phyloP scores from a whole-genome alignment of 805 yeast species.

The Suhomyces xylopsoci region DNA sequence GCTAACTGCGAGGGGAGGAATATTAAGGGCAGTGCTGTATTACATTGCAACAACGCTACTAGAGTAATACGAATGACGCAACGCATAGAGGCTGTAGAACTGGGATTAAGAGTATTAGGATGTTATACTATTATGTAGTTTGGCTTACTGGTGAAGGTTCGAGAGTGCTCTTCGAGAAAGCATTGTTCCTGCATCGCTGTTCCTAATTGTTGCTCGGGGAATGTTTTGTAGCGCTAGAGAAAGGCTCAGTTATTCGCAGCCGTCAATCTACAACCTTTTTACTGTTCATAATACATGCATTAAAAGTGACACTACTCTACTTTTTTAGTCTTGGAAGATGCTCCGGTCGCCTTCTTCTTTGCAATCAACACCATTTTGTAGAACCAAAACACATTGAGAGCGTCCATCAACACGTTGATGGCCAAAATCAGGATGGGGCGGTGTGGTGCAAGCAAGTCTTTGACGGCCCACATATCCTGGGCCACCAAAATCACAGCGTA shows the following conservation, averaged over 20 bases:
- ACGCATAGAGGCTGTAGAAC: no score
- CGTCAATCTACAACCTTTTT: neutral
- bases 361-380: constrained; percentile 79
- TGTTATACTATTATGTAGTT: neutral
- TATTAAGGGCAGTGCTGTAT: neutral
- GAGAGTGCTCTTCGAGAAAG: neutral
- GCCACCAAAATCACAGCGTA: constrained; percentile 58
- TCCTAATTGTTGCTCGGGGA: neutral
- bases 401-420: constrained; percentile 61
- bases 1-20: neutral
- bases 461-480: constrained; percentile 44
- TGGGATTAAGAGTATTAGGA: no score
- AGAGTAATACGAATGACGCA: neutral
- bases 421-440: constrained; percentile 50
- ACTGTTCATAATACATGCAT: neutral
- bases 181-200: neutral
- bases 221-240: neutral
- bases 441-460: constrained; percentile 43
- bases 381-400: constrained; percentile 83
- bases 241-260: neutral
- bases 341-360: constrained; percentile 38
- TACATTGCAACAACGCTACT: neutral
- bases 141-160: neutral
- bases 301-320: neutral
- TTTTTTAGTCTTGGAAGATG: constrained; percentile 1